Evolutionary conservation across 352 stramenopile genomes (phyloP).

Genomic region (Halophytophthora batemanensis): DNA sequence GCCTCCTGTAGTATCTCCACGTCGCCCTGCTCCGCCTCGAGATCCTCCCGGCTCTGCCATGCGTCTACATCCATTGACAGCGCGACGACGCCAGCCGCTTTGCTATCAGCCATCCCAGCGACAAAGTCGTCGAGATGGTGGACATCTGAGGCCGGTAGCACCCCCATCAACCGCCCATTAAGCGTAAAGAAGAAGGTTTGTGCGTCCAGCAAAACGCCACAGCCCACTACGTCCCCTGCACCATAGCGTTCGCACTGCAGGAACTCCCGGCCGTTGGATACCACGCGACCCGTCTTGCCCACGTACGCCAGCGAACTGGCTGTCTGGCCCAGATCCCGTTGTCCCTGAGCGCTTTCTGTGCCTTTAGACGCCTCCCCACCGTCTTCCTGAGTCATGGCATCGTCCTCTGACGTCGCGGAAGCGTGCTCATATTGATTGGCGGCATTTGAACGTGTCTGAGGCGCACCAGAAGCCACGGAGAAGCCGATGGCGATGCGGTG

Average conservation of each 20-base stretch:
- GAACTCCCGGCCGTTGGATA: conserved; percentile 44
- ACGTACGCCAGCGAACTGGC: conserved; percentile 49
- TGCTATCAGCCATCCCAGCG: conserved; percentile 6
- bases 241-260: conserved; percentile 52
- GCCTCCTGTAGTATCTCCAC: conserved; percentile 14
- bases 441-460: too few species aligned
- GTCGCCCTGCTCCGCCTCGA: conserved; percentile 14
- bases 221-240: conserved; percentile 53
- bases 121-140: conserved; percentile 43
- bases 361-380: conserved; percentile 5
- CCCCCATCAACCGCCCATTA: conserved; percentile 49
- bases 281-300: conserved; percentile 48
- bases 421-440: background rate
- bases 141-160: conserved; percentile 45
- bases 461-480: conserved; percentile 18
- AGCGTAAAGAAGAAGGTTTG: conserved; percentile 75
- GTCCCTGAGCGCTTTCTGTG: conserved; percentile 13
- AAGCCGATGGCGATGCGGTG: conserved; percentile 55
- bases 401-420: conserved; percentile 10
- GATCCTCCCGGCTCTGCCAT: conserved; percentile 10
- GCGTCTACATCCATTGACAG: conserved; percentile 9
- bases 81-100: background rate
- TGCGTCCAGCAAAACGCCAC: conserved; percentile 51
- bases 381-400: conserved; percentile 5
- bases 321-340: conserved; percentile 39